phyloP scores from a whole-genome alignment of 2,329 filamentous ascomycete genomes.

The Raffaelea deltoideospora region DNA sequence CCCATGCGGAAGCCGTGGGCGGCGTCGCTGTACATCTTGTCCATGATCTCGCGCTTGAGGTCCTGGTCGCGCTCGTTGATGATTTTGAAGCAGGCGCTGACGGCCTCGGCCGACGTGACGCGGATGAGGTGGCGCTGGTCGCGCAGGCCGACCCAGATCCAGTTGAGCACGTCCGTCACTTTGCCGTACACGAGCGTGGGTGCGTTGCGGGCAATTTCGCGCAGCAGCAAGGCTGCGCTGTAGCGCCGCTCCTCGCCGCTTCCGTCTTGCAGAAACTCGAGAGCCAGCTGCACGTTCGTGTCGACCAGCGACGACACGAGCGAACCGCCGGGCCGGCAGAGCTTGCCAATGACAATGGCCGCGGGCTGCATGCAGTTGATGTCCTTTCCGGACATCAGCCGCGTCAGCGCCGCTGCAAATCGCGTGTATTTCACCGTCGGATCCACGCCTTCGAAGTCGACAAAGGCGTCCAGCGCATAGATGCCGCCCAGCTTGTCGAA shows the following conservation, averaged over 20 bases:
- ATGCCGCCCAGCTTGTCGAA: slow-evolving; percentile 84
- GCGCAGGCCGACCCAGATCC: slow-evolving; percentile 87
- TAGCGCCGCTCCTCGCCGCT: slow-evolving; percentile 86
- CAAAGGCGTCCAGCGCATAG: slow-evolving; percentile 78
- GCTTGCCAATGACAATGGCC: slow-evolving; percentile 72
- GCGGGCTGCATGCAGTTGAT: slow-evolving; percentile 82
- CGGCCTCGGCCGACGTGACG: slow-evolving; percentile 79
- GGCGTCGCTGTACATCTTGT: slow-evolving; percentile 78
- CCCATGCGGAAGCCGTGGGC: slow-evolving; percentile 63
- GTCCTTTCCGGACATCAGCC: slow-evolving; percentile 79
- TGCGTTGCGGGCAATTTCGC: slow-evolving; percentile 82
- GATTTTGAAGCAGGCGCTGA: slow-evolving; percentile 91
- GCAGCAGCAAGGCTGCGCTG: slow-evolving; percentile 77
- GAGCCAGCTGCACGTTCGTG: slow-evolving; percentile 85
- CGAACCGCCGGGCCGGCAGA: slow-evolving; percentile 84
- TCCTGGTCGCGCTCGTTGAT: slow-evolving; percentile 83
- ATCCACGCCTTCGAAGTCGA: slow-evolving; percentile 94
- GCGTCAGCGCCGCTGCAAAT: slow-evolving; percentile 81
- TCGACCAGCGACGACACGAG: slow-evolving; percentile 92
- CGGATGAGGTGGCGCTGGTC: slow-evolving; percentile 85
- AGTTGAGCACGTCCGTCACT: slow-evolving; percentile 86
- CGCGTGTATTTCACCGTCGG: slow-evolving; percentile 84
- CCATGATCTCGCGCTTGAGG: slow-evolving; percentile 77
- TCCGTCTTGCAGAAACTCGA: slow-evolving; percentile 95
- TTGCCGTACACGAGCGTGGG: slow-evolving; percentile 93